These are phyloP conservation scores for Pseudoturritis turrita DNA, from an alignment of 345 rosid genomes.

Conservation along the genomic window DNA sequence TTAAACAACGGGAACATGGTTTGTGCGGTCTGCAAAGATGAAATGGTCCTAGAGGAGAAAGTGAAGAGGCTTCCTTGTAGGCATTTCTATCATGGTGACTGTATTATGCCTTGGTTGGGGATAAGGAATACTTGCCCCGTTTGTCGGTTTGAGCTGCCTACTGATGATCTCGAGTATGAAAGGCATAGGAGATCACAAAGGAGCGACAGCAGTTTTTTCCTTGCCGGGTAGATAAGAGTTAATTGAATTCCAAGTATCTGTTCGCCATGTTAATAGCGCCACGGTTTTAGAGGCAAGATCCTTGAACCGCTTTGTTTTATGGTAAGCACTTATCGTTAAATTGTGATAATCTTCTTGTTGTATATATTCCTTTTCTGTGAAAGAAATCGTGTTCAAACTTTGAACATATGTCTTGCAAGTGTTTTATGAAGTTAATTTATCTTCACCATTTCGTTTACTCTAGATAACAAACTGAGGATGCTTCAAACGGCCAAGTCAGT, in stretches of 20 bases:
- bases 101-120: conserved; percentile 49
- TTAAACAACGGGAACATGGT: conserved; percentile 17
- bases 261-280: conserved; percentile 10
- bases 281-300: conserved; percentile 4
- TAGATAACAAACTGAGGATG: no score
- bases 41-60: conserved; percentile 35
- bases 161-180: conserved; percentile 49
- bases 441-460: neutral
- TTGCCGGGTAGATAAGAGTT: conserved; percentile 19
- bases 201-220: neutral
- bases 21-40: conserved; percentile 56
- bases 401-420: conserved; percentile 4
- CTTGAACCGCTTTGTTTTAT: conserved; percentile 8
- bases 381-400: conserved; percentile 12
- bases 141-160: conserved; percentile 51
- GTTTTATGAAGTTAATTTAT: neutral
- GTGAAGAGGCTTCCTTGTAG: conserved; percentile 45
- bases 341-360: conserved; percentile 25
- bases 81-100: conserved; percentile 48
- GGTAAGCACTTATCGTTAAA: neutral
- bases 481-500: conserved; percentile 11
- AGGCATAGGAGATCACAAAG: conserved; percentile 23
- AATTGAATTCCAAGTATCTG: neutral
- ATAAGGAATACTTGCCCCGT: conserved; percentile 51
- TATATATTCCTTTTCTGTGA: conserved; percentile 18